Base-by-base conservation (phyloP, 345 rosid species). In the Pugionium dolabratum region DNA sequence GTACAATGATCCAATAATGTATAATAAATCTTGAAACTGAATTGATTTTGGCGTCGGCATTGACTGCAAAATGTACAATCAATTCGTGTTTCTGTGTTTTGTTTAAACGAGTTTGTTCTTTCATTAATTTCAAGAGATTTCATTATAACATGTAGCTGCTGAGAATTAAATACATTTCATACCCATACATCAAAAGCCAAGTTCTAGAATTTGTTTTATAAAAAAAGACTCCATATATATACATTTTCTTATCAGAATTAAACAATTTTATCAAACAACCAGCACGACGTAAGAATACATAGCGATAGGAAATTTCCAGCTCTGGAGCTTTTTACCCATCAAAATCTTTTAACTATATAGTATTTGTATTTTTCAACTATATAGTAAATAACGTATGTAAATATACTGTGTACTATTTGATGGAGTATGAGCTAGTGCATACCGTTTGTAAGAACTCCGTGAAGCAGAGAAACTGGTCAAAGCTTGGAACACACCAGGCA, bases 401-500 rank as follows among this genome's bases (percentile, higher is more conserved):
- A 53, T 50, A 46, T 36, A 55, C 47, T 58, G 43, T 18, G 35
- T 45, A 64, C 86, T 86, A 94, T 64, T 85, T 81, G 82, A 87
- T 94, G 61, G 81, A 77, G 62, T 90, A 90, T 46, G 97, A 90
- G n/a, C 80, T 79, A 59, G 72, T 74, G 83, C 95, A 94, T 39
- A 87, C 99, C 54, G 75, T 6, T 9, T 81, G 84, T 4, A 94
- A 91, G 53, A 82, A 80, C 75, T 84, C 88, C 1, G 76, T 78
- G 72, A 91, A 91, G 86, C 71, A 36, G 99, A 91, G 73, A 94
- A 94, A 67, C 85, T 91, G 1, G 97, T 83, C 40, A 94, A 55
- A 32, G 99, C 96, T 79, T 82, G 95, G 68, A 91, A 94, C 47
- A 94, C 95, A 6, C 99, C 99, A 0, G 99, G 96, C 67, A 94